Evolutionary conservation across 768 basidiomycete species (phyloP).

Genomic region (Leccinum variicolor): DNA sequence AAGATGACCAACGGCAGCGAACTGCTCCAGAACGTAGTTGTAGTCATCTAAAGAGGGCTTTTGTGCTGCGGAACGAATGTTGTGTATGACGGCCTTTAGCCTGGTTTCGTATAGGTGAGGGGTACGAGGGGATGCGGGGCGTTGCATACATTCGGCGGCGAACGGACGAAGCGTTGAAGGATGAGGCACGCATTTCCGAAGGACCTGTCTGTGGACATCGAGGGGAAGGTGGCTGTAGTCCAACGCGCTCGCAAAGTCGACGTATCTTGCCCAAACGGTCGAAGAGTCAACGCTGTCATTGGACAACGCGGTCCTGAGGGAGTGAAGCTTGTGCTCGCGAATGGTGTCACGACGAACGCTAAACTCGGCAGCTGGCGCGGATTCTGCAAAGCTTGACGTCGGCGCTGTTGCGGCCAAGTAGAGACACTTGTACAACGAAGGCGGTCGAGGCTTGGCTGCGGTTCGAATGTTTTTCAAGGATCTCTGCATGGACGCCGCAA

Average conservation of each 20-base stretch:
- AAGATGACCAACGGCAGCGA: slow-evolving; percentile 72
- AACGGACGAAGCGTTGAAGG: slow-evolving; percentile 42
- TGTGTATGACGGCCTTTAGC: slow-evolving; percentile 62
- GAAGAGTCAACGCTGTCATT: slow-evolving; percentile 37
- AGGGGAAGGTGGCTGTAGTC: slow-evolving; percentile 54
- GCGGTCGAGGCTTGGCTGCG: slow-evolving; percentile 6
- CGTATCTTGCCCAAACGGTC: slow-evolving; percentile 64
- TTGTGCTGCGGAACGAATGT: slow-evolving; percentile 53
- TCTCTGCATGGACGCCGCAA: slow-evolving; percentile 17
- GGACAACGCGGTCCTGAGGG: slow-evolving; percentile 29
- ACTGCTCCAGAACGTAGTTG: slow-evolving; percentile 70
- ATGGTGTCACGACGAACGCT: slow-evolving; percentile 5
- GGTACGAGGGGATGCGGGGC: slow-evolving; percentile 32
- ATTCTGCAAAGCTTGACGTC: background rate
- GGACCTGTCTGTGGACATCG: slow-evolving; percentile 64
- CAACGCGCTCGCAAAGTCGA: slow-evolving; percentile 48
- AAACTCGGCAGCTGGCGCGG: slow-evolving; percentile 4
- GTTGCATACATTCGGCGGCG: slow-evolving; percentile 40
- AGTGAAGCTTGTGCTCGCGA: slow-evolving; percentile 25
- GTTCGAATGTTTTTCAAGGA: slow-evolving; percentile 20
- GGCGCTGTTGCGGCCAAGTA: slow-evolving; percentile 12
- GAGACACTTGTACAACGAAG: slow-evolving; percentile 6
- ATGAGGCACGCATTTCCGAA: slow-evolving; percentile 60
- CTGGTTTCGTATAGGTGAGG: slow-evolving; percentile 64
- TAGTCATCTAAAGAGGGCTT: slow-evolving; percentile 60